phyloP scores from a whole-genome alignment of 768 basidiomycete species.

The Bullera alba region DNA sequence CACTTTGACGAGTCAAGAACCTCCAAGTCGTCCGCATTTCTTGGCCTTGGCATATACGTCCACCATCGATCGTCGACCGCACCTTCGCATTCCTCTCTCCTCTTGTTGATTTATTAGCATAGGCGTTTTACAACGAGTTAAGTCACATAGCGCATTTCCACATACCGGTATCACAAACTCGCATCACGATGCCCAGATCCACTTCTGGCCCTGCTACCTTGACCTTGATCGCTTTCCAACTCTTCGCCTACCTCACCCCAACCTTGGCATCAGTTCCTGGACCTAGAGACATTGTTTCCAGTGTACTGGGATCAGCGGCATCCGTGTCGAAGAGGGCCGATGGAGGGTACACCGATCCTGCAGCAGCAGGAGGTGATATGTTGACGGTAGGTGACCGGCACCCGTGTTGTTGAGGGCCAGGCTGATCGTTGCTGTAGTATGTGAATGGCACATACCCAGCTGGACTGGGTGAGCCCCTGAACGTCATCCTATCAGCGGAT shows the following conservation, averaged over 20 bases:
- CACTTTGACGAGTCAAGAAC: no score
- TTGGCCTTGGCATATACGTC: no score
- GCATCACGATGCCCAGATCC: no score
- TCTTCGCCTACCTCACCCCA: constrained; percentile 3
- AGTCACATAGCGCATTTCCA: no score
- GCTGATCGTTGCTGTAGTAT: constrained; percentile 6
- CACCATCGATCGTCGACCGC: no score
- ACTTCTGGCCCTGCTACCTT: no score
- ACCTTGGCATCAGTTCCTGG: background rate
- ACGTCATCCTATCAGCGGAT: constrained; percentile 67
- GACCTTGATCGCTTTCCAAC: constrained; percentile 6
- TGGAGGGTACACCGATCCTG: constrained; percentile 57
- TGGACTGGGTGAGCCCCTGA: constrained; percentile 80
- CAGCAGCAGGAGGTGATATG: constrained; percentile 58
- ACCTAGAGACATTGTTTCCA: background rate
- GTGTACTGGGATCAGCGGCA: constrained; percentile 9
- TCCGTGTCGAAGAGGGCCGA: constrained; percentile 13
- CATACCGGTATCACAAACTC: no score
- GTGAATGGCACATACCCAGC: constrained; percentile 54
- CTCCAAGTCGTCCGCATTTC: no score
- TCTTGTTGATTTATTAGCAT: no score
- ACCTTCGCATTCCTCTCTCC: no score
- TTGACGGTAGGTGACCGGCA: constrained; percentile 56
- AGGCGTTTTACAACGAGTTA: no score
- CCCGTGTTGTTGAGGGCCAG: background rate